These are phyloP conservation scores for Atractiella rhizophila DNA, from an alignment of 768 basidiomycete species.

Conservation along the genomic window DNA sequence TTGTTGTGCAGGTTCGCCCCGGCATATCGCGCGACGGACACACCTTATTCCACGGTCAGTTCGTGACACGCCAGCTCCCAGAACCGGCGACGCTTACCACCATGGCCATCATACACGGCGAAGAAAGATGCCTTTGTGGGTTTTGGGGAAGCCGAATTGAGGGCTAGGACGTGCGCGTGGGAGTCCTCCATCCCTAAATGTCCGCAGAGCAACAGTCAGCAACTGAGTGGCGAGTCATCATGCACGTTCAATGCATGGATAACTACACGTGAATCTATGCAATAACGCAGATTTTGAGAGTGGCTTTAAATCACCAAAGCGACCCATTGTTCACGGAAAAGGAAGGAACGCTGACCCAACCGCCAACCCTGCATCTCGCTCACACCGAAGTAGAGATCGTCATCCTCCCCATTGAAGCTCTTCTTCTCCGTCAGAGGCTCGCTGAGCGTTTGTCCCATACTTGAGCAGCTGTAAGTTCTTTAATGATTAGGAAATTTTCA, in stretches of 20 bases:
- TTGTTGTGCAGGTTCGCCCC: slow-evolving; percentile 61
- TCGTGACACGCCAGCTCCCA: too few relatives aligned
- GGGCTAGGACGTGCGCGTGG: slow-evolving; percentile 26
- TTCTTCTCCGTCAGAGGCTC: slow-evolving; percentile 61
- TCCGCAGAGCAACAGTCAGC: background rate
- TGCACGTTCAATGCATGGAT: background rate
- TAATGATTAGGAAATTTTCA: too few relatives aligned
- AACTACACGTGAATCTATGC: background rate
- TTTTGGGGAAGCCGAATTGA: slow-evolving; percentile 7
- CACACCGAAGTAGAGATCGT: slow-evolving; percentile 39
- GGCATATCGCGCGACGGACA: slow-evolving; percentile 61
- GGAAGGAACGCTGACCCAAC: slow-evolving; percentile 44
- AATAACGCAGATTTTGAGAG: background rate
- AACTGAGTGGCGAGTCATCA: background rate
- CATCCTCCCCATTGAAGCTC: slow-evolving; percentile 45
- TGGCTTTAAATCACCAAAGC: background rate
- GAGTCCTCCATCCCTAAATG: slow-evolving; percentile 90
- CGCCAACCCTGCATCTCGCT: slow-evolving; percentile 99
- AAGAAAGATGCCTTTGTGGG: slow-evolving; percentile 38
- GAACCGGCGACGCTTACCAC: slow-evolving; percentile 33
- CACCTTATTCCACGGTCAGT: slow-evolving; percentile 28
- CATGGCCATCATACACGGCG: slow-evolving; percentile 94
- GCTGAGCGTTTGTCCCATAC: slow-evolving; percentile 58
- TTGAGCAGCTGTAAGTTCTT: too few relatives aligned
- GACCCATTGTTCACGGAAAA: background rate